Evolutionary conservation across 192 early-diverging fungal genomes (phyloP), one percentile per base, ranked within the genome.

Genomic region (Coemansia sp.): DNA sequence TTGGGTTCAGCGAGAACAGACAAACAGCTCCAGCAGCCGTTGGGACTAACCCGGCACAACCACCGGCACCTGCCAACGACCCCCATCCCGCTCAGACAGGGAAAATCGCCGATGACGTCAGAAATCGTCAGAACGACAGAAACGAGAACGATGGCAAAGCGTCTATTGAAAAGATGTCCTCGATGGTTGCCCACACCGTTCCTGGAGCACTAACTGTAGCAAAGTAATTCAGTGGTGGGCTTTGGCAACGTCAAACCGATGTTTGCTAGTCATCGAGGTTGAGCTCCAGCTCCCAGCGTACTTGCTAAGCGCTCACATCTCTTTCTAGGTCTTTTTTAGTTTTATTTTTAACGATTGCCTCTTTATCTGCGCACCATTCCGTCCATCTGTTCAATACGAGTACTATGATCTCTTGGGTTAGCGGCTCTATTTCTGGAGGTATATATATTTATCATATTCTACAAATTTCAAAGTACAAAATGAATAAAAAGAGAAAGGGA

Each of bases 141-240:
- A 14, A 16, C 38, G 38, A 41, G 4, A 41, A 19, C 16, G 8
- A 51, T 19, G 55, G 39, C 32, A 54, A 11, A 2, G 53, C 25
- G 22, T 14, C 54, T 39, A 16, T 56, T 11, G 56, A 41, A 5
- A 61, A 41, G 19, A 70, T 74, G 10, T 39, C 77, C 22, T 79
- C 72, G n/a, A 74, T 79, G 77, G 72, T 63, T 5, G 64, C 77
- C 6, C 77, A 79, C 56, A 44, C 68, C 5, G 72, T 79, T 56
- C 42, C 53, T 37, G 63, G 72, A 19, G 60, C 72, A 13, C 32
- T 68, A 5, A 51, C 71, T 4, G 64, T 49, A 14, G 64, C 75
- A 48, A 76, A 76, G 66, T 76, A 64, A 58, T 32, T 2, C 32
- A 32, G 32, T 32, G 32, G 4, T 32, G 32, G 32, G 32, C 32